Percentiles rank a stretch among this genome's conserved stretches.
phyloP scores from a whole-genome alignment of 2,329 filamentous ascomycete species.

The Pyrenophora tritici-repentis region DNA sequence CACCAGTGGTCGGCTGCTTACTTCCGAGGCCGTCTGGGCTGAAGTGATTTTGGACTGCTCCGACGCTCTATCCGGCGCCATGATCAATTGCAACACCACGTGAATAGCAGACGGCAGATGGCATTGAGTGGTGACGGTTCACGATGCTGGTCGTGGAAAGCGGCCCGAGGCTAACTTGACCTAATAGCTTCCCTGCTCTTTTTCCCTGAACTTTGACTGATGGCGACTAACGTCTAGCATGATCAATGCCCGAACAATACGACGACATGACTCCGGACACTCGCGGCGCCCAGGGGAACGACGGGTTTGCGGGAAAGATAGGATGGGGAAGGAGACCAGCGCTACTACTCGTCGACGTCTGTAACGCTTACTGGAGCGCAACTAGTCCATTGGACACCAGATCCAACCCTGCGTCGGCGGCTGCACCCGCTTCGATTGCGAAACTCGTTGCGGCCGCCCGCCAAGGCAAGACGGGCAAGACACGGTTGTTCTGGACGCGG shows the following conservation, averaged over 20 bases:
- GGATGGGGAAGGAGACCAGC: constrained; percentile 53
- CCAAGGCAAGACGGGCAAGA: constrained; percentile 15
- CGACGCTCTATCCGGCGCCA: constrained; percentile 21
- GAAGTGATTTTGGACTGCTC: constrained; percentile 17
- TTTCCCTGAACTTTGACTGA: not conserved
- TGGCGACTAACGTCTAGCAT: constrained; percentile 10
- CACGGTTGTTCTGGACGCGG: constrained; percentile 53
- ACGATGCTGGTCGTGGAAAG: constrained; percentile 2
- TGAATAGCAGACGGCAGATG: not conserved
- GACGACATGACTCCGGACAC: constrained; percentile 25
- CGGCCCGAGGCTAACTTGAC: constrained; percentile 6
- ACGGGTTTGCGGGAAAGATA: constrained; percentile 50
- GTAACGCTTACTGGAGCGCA: constrained; percentile 53
- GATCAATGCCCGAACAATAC: constrained; percentile 5
- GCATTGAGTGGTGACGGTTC: constrained; percentile 7
- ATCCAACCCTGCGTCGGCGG: constrained; percentile 45
- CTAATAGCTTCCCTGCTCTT: constrained; percentile 7
- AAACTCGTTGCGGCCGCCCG: constrained; percentile 51
- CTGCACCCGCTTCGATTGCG: constrained; percentile 48
- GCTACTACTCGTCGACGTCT: constrained; percentile 55
- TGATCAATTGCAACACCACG: too few species aligned
- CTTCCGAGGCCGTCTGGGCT: constrained; percentile 24
- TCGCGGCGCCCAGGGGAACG: not conserved
- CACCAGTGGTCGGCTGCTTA: constrained; percentile 26
- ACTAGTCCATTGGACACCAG: constrained; percentile 51